Conservation (phyloP, 495 filamentous ascomycete genomes). For the Penicillium malachiteum region DNA sequence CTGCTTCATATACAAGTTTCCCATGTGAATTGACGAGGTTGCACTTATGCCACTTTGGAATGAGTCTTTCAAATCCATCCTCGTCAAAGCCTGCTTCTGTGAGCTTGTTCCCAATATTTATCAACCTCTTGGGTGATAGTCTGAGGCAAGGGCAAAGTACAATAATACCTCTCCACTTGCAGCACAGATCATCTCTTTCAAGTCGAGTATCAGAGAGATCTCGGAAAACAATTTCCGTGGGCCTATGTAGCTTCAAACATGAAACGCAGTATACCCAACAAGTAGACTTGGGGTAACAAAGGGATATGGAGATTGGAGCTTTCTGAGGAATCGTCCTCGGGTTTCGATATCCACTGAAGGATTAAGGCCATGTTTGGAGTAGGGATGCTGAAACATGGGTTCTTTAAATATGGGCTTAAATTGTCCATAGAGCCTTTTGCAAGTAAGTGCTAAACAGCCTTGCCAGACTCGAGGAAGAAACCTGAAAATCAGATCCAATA, state of each 20-base stretch:
- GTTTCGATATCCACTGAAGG: neutral
- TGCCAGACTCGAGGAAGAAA: neutral
- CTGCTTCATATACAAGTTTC: neutral
- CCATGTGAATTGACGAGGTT: neutral
- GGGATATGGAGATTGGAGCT: neutral
- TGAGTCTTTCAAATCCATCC: neutral
- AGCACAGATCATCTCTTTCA: neutral
- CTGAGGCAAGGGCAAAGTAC: constrained; percentile 2
- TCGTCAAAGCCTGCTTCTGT: neutral
- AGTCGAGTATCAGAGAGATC: too few species aligned
- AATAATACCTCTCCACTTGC: neutral
- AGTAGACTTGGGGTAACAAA: neutral
- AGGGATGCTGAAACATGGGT: neutral
- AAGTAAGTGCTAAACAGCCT: constrained; percentile 5
- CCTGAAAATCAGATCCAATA: neutral
- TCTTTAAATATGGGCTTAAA: neutral
- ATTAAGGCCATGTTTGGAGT: neutral
- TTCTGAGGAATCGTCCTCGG: neutral
- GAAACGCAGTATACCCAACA: constrained; percentile 1
- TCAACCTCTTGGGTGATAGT: neutral
- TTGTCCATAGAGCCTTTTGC: neutral
- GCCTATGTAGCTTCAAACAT: constrained; percentile 4
- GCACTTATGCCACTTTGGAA: constrained; percentile 3
- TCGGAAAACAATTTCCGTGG: too few species aligned
- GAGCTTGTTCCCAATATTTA: neutral